Conservation (phyloP, 768 basidiomycete genomes). For the Xerocomellus chrysenteron region DNA sequence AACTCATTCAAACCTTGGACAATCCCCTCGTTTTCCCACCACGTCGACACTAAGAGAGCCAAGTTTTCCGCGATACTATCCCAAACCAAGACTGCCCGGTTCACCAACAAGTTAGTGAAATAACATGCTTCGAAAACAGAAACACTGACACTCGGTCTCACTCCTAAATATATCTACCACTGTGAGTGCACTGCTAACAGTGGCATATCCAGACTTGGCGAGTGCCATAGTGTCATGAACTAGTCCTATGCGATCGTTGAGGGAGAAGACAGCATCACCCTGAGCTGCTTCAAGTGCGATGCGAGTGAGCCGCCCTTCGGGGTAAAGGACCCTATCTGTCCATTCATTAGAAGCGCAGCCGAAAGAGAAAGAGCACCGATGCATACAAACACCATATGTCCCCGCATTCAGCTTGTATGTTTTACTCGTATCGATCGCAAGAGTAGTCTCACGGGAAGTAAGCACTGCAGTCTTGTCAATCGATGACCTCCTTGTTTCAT, state of each 20-base stretch:
- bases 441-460: constrained; percentile 60
- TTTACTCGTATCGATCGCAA: constrained; percentile 71
- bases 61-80: constrained; percentile 62
- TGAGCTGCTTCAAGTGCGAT: constrained; percentile 82
- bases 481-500: constrained; percentile 51
- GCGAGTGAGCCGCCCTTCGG: constrained; percentile 70
- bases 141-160: constrained; percentile 72
- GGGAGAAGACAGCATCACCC: constrained; percentile 59
- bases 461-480: constrained; percentile 68
- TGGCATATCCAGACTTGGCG: constrained; percentile 75
- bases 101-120: constrained; percentile 1
- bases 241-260: constrained; percentile 88
- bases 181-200: constrained; percentile 73
- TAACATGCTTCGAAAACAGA: background rate
- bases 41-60: constrained; percentile 53
- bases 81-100: constrained; percentile 74
- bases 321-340: constrained; percentile 83
- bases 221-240: constrained; percentile 81
- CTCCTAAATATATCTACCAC: constrained; percentile 65
- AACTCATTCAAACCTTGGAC: constrained; percentile 58
- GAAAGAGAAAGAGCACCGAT: constrained; percentile 11
- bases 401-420: constrained; percentile 90
- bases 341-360: background rate
- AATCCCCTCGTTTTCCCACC: constrained; percentile 77
- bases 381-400: constrained; percentile 84